Percentiles rank a stretch among this genome's conserved stretches.
phyloP scores from a whole-genome alignment of 2,329 filamentous ascomycete genomes.

The Xylariaceae sp. region DNA sequence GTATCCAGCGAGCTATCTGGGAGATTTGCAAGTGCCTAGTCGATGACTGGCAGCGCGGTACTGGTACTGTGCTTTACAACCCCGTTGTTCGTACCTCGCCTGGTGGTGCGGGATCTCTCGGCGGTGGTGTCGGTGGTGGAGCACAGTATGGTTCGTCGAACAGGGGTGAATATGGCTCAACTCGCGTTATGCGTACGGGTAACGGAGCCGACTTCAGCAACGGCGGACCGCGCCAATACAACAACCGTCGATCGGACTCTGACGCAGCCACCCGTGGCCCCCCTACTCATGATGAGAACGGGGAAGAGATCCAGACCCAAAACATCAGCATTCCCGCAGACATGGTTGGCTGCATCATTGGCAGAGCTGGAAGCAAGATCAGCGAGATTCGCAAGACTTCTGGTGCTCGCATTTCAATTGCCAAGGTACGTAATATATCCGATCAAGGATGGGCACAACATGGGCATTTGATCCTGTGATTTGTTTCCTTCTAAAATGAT shows the following conservation, averaged over 20 bases:
- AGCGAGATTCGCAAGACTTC: slow-evolving; percentile 98
- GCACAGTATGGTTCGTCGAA: slow-evolving; percentile 41
- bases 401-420: slow-evolving; percentile 93
- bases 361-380: slow-evolving; percentile 91
- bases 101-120: slow-evolving; percentile 44
- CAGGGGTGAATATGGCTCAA: slow-evolving; percentile 53
- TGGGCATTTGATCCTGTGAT: background rate
- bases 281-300: slow-evolving; percentile 88
- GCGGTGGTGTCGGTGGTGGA: slow-evolving; percentile 33
- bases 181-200: slow-evolving; percentile 86
- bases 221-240: slow-evolving; percentile 61
- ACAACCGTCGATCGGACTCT: slow-evolving; percentile 74
- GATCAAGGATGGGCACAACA: background rate
- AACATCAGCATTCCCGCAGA: slow-evolving; percentile 99
- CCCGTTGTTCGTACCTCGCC: slow-evolving; percentile 82
- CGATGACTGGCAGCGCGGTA: slow-evolving; percentile 95
- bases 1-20: slow-evolving; percentile 94
- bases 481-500: background rate
- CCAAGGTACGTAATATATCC: slow-evolving; percentile 56
- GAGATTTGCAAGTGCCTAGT: slow-evolving; percentile 98
- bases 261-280: slow-evolving; percentile 76
- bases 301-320: slow-evolving; percentile 95
- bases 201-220: slow-evolving; percentile 98
- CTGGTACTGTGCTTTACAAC: slow-evolving; percentile 96
- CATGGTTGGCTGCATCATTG: slow-evolving; percentile 99